Percentiles rank a stretch among this genome's conserved stretches.
Conservation (phyloP, 2,329 filamentous ascomycete species). For the Elsinoe australis region DNA sequence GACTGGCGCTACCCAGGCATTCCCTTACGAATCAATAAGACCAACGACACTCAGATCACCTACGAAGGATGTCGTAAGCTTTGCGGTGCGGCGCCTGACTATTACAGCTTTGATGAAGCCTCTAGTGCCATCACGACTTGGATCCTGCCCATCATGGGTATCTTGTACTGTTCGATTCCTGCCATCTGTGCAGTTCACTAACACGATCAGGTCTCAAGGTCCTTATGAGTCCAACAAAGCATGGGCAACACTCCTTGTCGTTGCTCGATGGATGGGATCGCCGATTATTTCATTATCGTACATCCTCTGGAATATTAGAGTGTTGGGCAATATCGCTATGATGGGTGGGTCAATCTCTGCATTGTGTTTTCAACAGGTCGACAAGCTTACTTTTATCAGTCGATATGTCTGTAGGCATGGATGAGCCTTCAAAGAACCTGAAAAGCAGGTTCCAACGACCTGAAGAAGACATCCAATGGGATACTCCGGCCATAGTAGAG, state of each 20-base stretch:
- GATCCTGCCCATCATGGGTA: constrained; percentile 35
- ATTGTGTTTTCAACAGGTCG: neutral
- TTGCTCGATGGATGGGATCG: constrained; percentile 33
- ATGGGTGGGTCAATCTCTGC: constrained; percentile 24
- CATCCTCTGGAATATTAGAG: constrained; percentile 37
- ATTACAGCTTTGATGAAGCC: constrained; percentile 18
- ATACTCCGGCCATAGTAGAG: neutral
- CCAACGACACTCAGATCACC: neutral
- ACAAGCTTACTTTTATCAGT: constrained; percentile 19
- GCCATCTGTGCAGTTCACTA: neutral
- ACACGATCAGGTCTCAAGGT: constrained; percentile 28
- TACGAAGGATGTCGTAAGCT: constrained; percentile 1
- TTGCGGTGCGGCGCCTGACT: constrained; percentile 1
- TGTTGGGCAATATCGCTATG: constrained; percentile 33
- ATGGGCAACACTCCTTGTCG: constrained; percentile 31
- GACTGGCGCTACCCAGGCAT: neutral
- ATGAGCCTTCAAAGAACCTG: neutral
- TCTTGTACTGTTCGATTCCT: constrained; percentile 21
- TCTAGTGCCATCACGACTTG: constrained; percentile 35
- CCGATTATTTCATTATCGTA: constrained; percentile 34
- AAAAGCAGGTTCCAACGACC: no score
- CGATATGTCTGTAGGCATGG: neutral
- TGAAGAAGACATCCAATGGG: neutral
- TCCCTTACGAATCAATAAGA: neutral
- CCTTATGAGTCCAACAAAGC: constrained; percentile 37